Conservation (phyloP, 257 asterid species). For the Parsonsia alboflavescens region DNA sequence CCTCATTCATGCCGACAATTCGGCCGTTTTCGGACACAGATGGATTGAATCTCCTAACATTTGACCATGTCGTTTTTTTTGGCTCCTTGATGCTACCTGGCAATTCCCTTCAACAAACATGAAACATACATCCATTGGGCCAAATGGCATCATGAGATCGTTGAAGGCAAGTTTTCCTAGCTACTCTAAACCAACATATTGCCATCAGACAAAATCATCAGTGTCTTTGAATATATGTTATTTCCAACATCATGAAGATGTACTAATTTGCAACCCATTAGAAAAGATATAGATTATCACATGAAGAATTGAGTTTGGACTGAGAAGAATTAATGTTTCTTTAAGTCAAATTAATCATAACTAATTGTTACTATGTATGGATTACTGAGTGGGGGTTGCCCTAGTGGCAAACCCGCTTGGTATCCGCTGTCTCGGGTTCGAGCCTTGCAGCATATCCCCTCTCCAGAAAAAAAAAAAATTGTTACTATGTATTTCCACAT, state of each 20-base stretch:
- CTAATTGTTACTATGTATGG: too few relatives aligned
- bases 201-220: background rate
- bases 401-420: too few relatives aligned
- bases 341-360: too few relatives aligned
- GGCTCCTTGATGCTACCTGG: background rate
- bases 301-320: too few relatives aligned
- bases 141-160: background rate
- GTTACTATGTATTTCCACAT: too few relatives aligned
- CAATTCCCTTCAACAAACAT: background rate
- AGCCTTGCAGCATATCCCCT: too few relatives aligned
- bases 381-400: too few relatives aligned
- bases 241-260: background rate
- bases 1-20: conserved; percentile 37
- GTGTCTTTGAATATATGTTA: background rate
- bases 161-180: conserved; percentile 5
- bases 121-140: background rate
- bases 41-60: background rate
- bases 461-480: too few relatives aligned
- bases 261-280: background rate
- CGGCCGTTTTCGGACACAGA: conserved; percentile 17
- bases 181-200: background rate
- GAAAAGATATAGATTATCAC: background rate
- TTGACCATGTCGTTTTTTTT: background rate
- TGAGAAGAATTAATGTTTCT: too few relatives aligned
- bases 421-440: too few relatives aligned